A percentile compares a stretch with the other conserved stretches of the same genome.
phyloP scores from a whole-genome alignment of 139 green algal species.

The Chlamydomonas eustigma region DNA sequence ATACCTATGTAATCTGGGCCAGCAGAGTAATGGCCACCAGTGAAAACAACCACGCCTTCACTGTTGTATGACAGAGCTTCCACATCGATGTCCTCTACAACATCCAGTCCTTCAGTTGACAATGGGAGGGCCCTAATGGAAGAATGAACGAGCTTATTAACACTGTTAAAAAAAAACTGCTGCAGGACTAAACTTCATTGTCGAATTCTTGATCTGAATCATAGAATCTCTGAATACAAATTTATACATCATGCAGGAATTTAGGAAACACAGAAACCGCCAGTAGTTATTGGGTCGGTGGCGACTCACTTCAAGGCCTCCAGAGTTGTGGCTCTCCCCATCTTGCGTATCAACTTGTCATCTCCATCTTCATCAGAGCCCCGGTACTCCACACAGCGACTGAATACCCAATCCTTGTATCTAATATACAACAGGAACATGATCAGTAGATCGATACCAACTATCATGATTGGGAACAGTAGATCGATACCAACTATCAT shows the following conservation, averaged over 20 bases:
- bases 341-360: conserved; percentile 21
- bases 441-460: no score
- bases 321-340: conserved; percentile 9
- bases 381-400: conserved; percentile 25
- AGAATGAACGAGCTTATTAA: no score
- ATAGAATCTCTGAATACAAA: no score
- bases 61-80: conserved; percentile 44
- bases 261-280: no score
- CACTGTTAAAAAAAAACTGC: no score
- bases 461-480: no score
- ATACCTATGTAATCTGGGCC: conserved; percentile 48
- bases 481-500: no score
- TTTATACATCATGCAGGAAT: no score
- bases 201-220: no score
- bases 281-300: no score
- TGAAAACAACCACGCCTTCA: conserved; percentile 44
- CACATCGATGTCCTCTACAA: conserved; percentile 21
- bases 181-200: no score
- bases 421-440: conserved; percentile 9
- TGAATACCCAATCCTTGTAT: conserved; percentile 34
- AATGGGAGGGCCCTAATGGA: no score
- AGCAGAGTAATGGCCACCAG: conserved; percentile 46
- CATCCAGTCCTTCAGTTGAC: not conserved
- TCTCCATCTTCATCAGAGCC: not conserved
- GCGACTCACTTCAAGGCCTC: not conserved